phyloP scores from a whole-genome alignment of 164 flowering plant species.

The Chimonanthus salicifolius region DNA sequence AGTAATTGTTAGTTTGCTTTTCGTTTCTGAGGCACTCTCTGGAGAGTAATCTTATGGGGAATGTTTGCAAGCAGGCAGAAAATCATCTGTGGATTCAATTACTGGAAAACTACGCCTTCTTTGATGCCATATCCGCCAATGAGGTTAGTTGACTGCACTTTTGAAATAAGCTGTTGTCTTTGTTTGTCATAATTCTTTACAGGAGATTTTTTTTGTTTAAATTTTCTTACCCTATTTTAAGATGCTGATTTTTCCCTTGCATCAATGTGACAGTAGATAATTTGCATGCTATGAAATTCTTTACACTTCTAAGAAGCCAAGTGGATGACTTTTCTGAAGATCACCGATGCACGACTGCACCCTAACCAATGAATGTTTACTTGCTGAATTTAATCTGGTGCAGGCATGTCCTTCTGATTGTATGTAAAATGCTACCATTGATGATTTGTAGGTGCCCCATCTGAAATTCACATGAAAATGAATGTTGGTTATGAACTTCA shows the following conservation, averaged over 20 bases:
- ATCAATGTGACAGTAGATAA: background rate
- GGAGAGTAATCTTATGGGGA: background rate
- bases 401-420: background rate
- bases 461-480: background rate
- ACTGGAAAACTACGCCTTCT: slow-evolving; percentile 64
- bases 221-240: background rate
- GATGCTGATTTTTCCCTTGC: no score
- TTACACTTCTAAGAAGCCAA: background rate
- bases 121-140: slow-evolving; percentile 13
- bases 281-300: background rate
- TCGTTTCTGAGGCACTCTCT: background rate
- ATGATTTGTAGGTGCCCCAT: background rate
- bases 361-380: background rate
- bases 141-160: background rate
- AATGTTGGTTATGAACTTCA: background rate
- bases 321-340: background rate
- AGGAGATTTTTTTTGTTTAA: background rate
- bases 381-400: background rate
- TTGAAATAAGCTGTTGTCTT: no score
- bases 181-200: no score
- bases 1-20: background rate
- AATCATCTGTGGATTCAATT: slow-evolving; percentile 54
- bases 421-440: background rate
- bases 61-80: slow-evolving; percentile 40
- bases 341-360: background rate